Percentiles rank a stretch among this genome's conserved stretches.
phyloP scores from a whole-genome alignment of 2,329 filamentous ascomycete genomes.

The Phoma herbarum region DNA sequence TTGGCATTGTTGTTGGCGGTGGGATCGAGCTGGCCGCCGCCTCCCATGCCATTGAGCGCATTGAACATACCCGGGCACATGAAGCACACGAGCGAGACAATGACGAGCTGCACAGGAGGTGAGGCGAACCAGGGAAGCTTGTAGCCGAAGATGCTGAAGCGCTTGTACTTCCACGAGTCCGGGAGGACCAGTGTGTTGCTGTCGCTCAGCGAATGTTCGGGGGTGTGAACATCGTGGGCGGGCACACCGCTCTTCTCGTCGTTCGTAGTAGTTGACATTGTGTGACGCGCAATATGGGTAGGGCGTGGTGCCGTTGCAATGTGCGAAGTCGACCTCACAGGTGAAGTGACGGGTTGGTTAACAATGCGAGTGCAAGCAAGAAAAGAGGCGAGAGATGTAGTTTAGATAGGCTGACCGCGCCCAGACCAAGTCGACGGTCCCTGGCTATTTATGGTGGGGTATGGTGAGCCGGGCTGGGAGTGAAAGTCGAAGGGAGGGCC shows the following conservation, averaged over 20 bases:
- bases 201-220: constrained; percentile 46
- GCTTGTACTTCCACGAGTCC: constrained; percentile 59
- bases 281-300: constrained; percentile 16
- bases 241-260: constrained; percentile 34
- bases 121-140: constrained; percentile 60
- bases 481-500: constrained; percentile 13
- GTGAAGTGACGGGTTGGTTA: constrained; percentile 14
- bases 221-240: constrained; percentile 38
- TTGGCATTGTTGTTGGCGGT: constrained; percentile 72
- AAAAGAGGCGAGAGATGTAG: constrained; percentile 19
- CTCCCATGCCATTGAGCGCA: constrained; percentile 61
- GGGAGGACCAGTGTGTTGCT: constrained; percentile 48
- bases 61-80: constrained; percentile 65
- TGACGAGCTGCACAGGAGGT: constrained; percentile 58
- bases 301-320: constrained; percentile 10
- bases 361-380: constrained; percentile 2
- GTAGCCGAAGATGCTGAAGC: constrained; percentile 52
- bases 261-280: constrained; percentile 37
- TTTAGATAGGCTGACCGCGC: constrained; percentile 22
- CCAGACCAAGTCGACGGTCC: constrained; percentile 18
- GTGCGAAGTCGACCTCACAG: constrained; percentile 9
- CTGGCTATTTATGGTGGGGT: constrained; percentile 19
- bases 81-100: constrained; percentile 63
- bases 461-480: background rate
- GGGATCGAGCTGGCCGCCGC: constrained; percentile 57